Conservation (phyloP, 257 asterid species). For the Solanum paucissectum region DNA sequence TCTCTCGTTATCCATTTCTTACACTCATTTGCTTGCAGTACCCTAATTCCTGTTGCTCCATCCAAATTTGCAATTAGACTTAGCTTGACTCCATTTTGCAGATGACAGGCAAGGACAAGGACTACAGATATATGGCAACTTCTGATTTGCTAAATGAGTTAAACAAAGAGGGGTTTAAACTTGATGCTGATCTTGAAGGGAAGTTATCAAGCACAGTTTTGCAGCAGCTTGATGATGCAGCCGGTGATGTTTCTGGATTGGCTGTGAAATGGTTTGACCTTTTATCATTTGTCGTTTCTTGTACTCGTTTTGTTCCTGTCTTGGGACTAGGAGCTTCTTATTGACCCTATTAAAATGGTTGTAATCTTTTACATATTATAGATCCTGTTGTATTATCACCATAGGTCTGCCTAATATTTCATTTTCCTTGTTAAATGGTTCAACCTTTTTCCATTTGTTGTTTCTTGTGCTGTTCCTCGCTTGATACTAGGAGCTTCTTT, state of each 20-base stretch:
- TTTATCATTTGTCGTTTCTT: neutral
- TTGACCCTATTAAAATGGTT: neutral
- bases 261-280: slow-evolving; percentile 88
- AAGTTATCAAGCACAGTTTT: slow-evolving; percentile 71
- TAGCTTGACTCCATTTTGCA: slow-evolving; percentile 18
- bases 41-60: neutral
- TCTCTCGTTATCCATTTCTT: neutral
- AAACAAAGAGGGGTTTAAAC: slow-evolving; percentile 80
- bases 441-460: neutral
- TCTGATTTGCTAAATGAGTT: slow-evolving; percentile 93
- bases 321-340: neutral
- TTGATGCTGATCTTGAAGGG: slow-evolving; percentile 75
- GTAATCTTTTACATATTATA: neutral
- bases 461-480: neutral
- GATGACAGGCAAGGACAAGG: slow-evolving; percentile 99
- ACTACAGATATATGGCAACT: slow-evolving; percentile 97
- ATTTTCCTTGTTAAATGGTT: slow-evolving; percentile 44
- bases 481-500: neutral
- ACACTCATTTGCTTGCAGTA: neutral
- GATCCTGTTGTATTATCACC: neutral
- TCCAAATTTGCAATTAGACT: neutral
- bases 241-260: slow-evolving; percentile 97
- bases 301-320: neutral
- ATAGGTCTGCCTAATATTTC: neutral
- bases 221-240: slow-evolving; percentile 95